Evolutionary conservation across 1,139 yeast species (phyloP).

Genomic region (Protomyces gravidus): DNA sequence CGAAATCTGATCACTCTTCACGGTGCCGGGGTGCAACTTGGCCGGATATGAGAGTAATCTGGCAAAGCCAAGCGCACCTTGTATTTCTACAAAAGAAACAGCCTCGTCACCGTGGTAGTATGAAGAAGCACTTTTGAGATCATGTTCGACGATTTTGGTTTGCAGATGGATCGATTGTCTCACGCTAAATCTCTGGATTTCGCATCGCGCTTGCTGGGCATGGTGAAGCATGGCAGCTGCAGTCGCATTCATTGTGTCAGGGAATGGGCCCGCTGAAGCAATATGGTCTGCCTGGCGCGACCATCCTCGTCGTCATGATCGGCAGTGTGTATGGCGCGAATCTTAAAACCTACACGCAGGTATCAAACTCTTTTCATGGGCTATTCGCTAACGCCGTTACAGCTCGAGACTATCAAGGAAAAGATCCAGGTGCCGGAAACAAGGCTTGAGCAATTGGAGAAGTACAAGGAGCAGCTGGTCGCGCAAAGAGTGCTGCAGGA

Average conservation of each 20-base stretch:
- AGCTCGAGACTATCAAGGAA: slow-evolving; percentile 6
- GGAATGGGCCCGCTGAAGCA: neutral
- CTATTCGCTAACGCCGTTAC: neutral
- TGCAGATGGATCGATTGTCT: too few relatives aligned
- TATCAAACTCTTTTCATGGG: neutral
- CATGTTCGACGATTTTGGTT: too few relatives aligned
- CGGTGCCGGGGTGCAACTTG: neutral
- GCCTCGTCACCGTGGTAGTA: neutral
- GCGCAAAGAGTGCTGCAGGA: slow-evolving; percentile 17
- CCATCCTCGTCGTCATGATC: slow-evolving; percentile 17
- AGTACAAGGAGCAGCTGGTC: slow-evolving; percentile 8
- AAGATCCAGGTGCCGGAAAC: slow-evolving; percentile 1
- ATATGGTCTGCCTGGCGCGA: slow-evolving; percentile 9
- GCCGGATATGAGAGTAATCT: neutral
- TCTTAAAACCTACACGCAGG: slow-evolving; percentile 4
- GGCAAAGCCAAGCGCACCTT: neutral
- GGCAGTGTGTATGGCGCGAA: slow-evolving; percentile 24
- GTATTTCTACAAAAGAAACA: neutral
- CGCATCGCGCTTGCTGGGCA: too few relatives aligned
- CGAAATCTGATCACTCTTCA: slow-evolving; percentile 1
- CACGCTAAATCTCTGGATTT: too few relatives aligned
- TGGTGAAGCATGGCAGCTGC: too few relatives aligned
- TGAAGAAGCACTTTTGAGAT: neutral
- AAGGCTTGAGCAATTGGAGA: slow-evolving; percentile 3
- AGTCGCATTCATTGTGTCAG: too few relatives aligned